Percentiles rank a stretch among this genome's conserved stretches.
These are phyloP conservation scores for Sanguinoderma infundibulare DNA, from an alignment of 1,284 basidiomycete species.

Conservation along the genomic window DNA sequence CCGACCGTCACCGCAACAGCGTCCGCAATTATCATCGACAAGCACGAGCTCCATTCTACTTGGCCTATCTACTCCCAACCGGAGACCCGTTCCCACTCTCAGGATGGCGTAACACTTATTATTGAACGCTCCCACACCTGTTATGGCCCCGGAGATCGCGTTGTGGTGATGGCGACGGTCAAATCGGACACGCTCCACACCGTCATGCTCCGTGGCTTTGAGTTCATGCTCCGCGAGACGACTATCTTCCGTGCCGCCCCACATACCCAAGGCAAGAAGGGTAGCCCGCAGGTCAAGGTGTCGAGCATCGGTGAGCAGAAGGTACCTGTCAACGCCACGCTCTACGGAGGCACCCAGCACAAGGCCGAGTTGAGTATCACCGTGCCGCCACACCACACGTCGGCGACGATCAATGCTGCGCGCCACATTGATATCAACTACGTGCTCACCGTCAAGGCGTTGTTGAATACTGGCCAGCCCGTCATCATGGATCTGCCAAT, in stretches of 20 bases:
- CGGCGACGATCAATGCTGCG: constrained; percentile 77
- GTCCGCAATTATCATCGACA: constrained; percentile 79
- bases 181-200: constrained; percentile 70
- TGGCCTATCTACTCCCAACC: constrained; percentile 88
- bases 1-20: constrained; percentile 60
- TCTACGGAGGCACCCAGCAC: constrained; percentile 74
- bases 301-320: constrained; percentile 65
- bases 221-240: constrained; percentile 77
- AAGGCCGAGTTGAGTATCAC: constrained; percentile 70
- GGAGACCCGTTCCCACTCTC: constrained; percentile 68
- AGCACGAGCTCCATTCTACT: constrained; percentile 87
- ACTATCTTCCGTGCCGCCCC: constrained; percentile 68
- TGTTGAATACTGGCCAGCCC: constrained; percentile 69
- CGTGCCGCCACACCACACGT: constrained; percentile 72
- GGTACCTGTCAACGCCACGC: constrained; percentile 68
- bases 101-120: constrained; percentile 72
- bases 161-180: constrained; percentile 71
- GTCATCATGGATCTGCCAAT: constrained; percentile 75
- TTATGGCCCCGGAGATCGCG: constrained; percentile 84
- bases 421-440: constrained; percentile 84
- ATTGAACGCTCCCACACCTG: constrained; percentile 79
- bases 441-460: constrained; percentile 74
- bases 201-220: constrained; percentile 77
- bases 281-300: constrained; percentile 58
- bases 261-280: constrained; percentile 56